Conservation (phyloP, 2,329 filamentous ascomycete genomes). For the Colletotrichum incanum region DNA sequence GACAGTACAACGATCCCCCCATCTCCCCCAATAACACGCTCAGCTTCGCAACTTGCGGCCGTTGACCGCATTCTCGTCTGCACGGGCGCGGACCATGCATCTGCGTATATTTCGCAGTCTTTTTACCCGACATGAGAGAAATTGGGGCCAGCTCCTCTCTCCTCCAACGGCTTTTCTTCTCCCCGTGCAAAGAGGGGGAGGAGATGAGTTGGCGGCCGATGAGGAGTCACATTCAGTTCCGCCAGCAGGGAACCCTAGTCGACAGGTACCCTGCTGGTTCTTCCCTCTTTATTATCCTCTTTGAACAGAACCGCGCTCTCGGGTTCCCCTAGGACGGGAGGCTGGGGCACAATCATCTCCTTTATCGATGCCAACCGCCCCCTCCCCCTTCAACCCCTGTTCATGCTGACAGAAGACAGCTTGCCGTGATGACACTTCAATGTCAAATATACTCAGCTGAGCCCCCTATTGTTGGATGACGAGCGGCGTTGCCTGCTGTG, state of each 20-base stretch:
- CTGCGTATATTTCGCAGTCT: constrained; percentile 17
- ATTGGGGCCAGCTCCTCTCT: constrained; percentile 26
- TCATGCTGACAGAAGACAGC: constrained; percentile 8
- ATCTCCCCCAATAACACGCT: neutral
- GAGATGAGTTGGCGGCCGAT: constrained; percentile 42
- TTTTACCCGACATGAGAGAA: constrained; percentile 38
- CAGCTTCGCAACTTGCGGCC: constrained; percentile 9
- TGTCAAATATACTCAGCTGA: constrained; percentile 27
- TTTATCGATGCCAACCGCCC: constrained; percentile 9
- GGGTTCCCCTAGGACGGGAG: constrained; percentile 38
- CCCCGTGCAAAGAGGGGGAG: constrained; percentile 35
- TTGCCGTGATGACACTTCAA: constrained; percentile 11
- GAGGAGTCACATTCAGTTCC: constrained; percentile 38
- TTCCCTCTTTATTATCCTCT: constrained; percentile 38
- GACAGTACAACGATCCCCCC: neutral
- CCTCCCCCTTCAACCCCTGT: constrained; percentile 17
- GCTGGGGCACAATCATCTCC: constrained; percentile 30
- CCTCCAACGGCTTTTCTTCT: constrained; percentile 12
- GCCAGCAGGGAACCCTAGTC: constrained; percentile 35
- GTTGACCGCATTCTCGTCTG: constrained; percentile 20
- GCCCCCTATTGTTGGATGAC: constrained; percentile 10
- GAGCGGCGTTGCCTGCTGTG: constrained; percentile 32
- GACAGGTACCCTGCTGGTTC: constrained; percentile 29
- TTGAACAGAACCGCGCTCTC: constrained; percentile 38
- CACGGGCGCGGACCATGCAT: constrained; percentile 23